phyloP scores from a whole-genome alignment of 495 filamentous ascomycete species.

The Lineolata rhizophorae region DNA sequence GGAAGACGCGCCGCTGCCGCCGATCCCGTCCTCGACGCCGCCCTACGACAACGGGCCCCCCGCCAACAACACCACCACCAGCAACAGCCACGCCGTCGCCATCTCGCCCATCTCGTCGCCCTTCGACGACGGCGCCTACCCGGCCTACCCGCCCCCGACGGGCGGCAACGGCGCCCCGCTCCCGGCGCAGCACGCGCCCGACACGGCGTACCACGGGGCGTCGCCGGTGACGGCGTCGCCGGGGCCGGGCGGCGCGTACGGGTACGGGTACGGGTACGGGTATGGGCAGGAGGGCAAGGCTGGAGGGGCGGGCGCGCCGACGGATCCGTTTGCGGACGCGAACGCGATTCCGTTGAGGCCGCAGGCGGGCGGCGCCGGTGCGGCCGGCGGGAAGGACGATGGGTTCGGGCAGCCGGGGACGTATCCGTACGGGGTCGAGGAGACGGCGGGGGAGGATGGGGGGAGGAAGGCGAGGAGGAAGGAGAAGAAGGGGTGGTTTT shows the following conservation, averaged over 20 bases:
- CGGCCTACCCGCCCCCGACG: constrained; percentile 25
- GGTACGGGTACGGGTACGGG: background rate
- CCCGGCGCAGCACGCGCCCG: constrained; percentile 1
- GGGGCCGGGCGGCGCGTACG: no score
- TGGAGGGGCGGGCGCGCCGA: constrained; percentile 16
- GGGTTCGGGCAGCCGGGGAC: constrained; percentile 9
- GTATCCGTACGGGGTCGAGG: no score
- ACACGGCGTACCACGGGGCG: constrained; percentile 29
- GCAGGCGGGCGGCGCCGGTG: constrained; percentile 11
- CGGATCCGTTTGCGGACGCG: constrained; percentile 32
- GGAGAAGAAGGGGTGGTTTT: constrained; percentile 28
- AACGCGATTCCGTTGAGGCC: constrained; percentile 38
- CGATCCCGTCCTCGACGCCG: constrained; percentile 13
- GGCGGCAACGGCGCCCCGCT: constrained; percentile 13
- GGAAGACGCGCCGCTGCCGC: constrained; percentile 24
- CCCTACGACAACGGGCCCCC: no score
- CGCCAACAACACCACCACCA: background rate
- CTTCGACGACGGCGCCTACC: constrained; percentile 40
- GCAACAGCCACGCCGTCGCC: constrained; percentile 1
- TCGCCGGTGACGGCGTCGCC: no score
- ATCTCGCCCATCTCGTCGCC: constrained; percentile 15
- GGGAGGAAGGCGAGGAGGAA: constrained; percentile 23
- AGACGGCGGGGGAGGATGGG: constrained; percentile 22
- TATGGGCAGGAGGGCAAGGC: background rate
- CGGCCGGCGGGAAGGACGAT: constrained; percentile 8